Evolutionary conservation across 176 grass and related monocot species (phyloP).

Genomic region (Urochloa ruziziensis): DNA sequence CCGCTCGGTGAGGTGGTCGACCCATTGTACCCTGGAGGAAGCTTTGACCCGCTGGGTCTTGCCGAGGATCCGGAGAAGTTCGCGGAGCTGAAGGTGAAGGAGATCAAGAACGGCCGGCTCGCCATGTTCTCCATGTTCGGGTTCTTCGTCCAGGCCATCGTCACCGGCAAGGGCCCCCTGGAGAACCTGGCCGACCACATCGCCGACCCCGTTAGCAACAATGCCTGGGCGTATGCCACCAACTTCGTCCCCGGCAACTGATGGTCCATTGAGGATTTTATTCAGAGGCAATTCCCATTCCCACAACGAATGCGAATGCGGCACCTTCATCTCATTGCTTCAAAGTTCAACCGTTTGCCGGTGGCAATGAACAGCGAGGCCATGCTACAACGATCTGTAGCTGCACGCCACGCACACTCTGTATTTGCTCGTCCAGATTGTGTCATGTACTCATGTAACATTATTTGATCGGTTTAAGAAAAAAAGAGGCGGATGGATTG

Average conservation of each 20-base stretch:
- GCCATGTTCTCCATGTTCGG: constrained; percentile 52
- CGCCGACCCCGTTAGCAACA: constrained; percentile 42
- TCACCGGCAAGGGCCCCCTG: constrained; percentile 34
- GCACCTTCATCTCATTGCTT: too few relatives aligned
- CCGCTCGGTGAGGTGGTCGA: constrained; percentile 32
- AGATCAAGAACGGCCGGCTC: constrained; percentile 44
- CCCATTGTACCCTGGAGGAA: constrained; percentile 29
- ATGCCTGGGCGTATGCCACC: constrained; percentile 41
- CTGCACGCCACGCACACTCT: too few relatives aligned
- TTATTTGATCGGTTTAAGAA: too few relatives aligned
- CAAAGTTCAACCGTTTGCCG: too few relatives aligned
- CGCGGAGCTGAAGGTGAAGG: constrained; percentile 42
- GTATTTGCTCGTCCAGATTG: too few relatives aligned
- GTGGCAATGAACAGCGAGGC: too few relatives aligned
- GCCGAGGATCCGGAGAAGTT: constrained; percentile 38
- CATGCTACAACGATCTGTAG: too few relatives aligned
- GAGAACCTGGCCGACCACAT: constrained; percentile 50
- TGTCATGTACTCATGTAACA: too few relatives aligned
- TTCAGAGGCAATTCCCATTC: background rate
- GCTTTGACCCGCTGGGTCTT: constrained; percentile 29
- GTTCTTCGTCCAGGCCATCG: constrained; percentile 52
- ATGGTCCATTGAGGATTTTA: background rate
- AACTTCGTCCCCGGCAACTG: constrained; percentile 33
- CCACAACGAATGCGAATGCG: too few relatives aligned
- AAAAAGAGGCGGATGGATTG: too few relatives aligned